These are phyloP conservation scores for Chaetomium cochliodes DNA, from an alignment of 495 filamentous ascomycete genomes.

Conservation along the genomic window DNA sequence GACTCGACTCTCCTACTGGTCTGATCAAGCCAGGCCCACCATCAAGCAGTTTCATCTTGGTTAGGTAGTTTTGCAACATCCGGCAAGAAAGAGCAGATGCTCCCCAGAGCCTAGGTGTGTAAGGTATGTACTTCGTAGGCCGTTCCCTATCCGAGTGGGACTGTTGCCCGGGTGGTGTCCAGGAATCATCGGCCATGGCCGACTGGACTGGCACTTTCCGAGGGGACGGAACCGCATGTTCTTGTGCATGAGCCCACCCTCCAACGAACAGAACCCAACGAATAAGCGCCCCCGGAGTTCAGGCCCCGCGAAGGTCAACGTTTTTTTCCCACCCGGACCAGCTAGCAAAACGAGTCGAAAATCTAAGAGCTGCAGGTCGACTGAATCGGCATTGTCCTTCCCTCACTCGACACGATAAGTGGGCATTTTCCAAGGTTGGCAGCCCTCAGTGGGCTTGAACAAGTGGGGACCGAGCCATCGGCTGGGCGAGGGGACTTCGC, in stretches of 20 bases:
- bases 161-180: not conserved
- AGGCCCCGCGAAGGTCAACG: not conserved
- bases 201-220: conserved; percentile 7
- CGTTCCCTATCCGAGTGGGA: not conserved
- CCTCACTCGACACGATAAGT: conserved; percentile 6
- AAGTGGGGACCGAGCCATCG: conserved; percentile 20
- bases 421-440: conserved; percentile 12
- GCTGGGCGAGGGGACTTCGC: conserved; percentile 12
- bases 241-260: not conserved
- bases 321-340: not conserved
- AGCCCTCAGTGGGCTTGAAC: conserved; percentile 10
- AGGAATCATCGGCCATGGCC: not conserved
- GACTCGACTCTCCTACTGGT: not conserved
- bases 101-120: too few relatives aligned
- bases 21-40: not conserved
- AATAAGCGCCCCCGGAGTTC: not conserved
- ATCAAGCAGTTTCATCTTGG: not conserved
- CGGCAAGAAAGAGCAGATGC: not conserved
- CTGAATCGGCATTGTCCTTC: conserved; percentile 20
- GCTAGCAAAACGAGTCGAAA: conserved; percentile 2
- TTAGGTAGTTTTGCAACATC: not conserved
- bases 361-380: conserved; percentile 24
- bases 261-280: not conserved
- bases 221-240: conserved; percentile 2
- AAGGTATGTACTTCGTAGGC: too few relatives aligned